Percentiles rank a stretch among this genome's conserved stretches.
Conservation (phyloP, 202 grass and related monocot species). For the Schoenoplectus tabernaemontani region DNA sequence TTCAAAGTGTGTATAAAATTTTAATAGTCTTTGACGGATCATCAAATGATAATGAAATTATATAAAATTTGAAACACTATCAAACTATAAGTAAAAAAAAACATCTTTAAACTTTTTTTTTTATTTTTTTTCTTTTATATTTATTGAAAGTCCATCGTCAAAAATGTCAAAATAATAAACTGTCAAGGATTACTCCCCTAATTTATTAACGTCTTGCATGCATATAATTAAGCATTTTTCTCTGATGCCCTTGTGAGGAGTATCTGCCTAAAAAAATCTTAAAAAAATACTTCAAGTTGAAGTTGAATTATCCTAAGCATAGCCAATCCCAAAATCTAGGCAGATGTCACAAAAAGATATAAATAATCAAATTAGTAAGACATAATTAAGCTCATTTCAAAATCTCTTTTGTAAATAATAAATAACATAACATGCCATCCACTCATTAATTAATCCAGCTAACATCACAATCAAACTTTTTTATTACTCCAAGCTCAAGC, state of each 20-base stretch:
- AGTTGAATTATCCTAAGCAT: background rate
- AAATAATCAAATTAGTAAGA: background rate
- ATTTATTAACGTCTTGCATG: no score
- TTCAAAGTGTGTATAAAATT: no score
- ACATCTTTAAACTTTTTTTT: no score
- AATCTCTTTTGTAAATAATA: background rate
- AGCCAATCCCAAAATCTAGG: background rate
- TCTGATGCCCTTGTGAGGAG: background rate
- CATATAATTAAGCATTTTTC: background rate
- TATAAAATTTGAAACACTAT: no score
- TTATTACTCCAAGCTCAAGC: constrained; percentile 9
- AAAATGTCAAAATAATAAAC: no score
- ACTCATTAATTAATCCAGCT: constrained; percentile 10
- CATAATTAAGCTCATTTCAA: background rate
- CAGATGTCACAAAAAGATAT: background rate
- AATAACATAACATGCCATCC: constrained; percentile 21
- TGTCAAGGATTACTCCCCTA: no score
- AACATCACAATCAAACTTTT: background rate
- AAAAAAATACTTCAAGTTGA: background rate
- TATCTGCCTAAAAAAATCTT: background rate
- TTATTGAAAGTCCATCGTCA: no score
- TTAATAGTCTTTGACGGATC: no score
- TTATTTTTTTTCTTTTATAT: no score
- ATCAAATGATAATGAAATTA: no score
- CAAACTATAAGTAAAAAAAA: no score